Evolutionary conservation across 148 eudicot species (phyloP).

Genomic region (Rhododendron kiyosumense): DNA sequence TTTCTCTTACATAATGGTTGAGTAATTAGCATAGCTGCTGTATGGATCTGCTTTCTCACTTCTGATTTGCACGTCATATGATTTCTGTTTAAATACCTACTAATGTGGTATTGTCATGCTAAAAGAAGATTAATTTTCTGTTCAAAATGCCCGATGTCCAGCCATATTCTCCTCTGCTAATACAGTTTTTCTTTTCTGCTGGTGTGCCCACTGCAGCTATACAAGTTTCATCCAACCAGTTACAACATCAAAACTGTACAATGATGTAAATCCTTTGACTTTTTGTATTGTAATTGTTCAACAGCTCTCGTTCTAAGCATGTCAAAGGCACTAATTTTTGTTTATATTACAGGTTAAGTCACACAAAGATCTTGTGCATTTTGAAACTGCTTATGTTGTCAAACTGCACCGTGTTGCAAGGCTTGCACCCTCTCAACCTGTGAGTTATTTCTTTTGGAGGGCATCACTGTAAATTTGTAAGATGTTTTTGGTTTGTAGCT

Average conservation of each 20-base stretch:
- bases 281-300: neutral
- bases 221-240: slow-evolving; percentile 94
- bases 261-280: slow-evolving; percentile 50
- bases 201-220: slow-evolving; percentile 50
- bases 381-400: slow-evolving; percentile 96
- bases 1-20: neutral
- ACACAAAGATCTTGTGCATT: slow-evolving; percentile 86
- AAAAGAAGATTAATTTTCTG: neutral
- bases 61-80: neutral
- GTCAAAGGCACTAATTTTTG: slow-evolving; percentile 5
- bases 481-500: neutral
- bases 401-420: slow-evolving; percentile 86
- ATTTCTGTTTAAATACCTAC: neutral
- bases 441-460: slow-evolving; percentile 26
- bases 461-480: neutral
- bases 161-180: neutral
- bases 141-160: neutral
- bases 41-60: neutral
- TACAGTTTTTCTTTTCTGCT: neutral
- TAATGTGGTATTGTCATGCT: neutral
- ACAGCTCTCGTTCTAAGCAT: neutral
- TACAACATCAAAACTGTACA: slow-evolving; percentile 75
- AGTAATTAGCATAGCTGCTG: neutral
- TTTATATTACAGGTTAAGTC: slow-evolving; percentile 57
- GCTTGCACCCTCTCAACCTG: slow-evolving; percentile 84